Percentiles rank a stretch among this genome's conserved stretches.
Evolutionary conservation across 768 basidiomycete genomes (phyloP).

Genomic region (Boletus subparvulus): DNA sequence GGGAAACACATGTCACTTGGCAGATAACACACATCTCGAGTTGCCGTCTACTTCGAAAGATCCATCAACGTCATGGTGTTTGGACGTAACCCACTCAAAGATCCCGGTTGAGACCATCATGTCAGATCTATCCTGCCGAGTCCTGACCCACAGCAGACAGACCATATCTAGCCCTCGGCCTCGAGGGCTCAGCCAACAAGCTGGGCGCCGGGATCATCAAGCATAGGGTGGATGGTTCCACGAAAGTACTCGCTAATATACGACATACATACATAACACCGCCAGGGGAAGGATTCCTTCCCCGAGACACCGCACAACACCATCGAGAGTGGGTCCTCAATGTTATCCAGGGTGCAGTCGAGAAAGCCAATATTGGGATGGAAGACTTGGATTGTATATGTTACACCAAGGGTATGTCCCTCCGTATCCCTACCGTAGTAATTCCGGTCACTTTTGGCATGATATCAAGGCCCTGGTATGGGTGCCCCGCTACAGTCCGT

Average conservation of each 20-base stretch:
- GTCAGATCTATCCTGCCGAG: conserved; percentile 8
- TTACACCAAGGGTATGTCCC: conserved; percentile 82
- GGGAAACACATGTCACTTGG: background rate
- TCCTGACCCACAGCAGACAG: conserved; percentile 44
- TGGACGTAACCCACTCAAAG: conserved; percentile 27
- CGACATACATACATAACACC: conserved; percentile 99
- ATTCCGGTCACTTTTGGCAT: background rate
- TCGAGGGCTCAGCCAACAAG: conserved; percentile 98
- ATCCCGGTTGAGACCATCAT: conserved; percentile 31
- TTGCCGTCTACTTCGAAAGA: conserved; percentile 19
- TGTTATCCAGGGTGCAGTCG: conserved; percentile 76
- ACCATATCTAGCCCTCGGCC: conserved; percentile 84
- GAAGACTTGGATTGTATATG: conserved; percentile 91
- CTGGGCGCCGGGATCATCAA: conserved; percentile 91
- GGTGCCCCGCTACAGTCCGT: conserved; percentile 96
- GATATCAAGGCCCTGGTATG: conserved; percentile 89
- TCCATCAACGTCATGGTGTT: conserved; percentile 20
- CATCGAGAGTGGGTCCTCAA: conserved; percentile 90
- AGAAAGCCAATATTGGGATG: conserved; percentile 65
- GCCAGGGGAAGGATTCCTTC: conserved; percentile 96
- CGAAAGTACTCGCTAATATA: conserved; percentile 83
- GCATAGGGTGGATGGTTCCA: conserved; percentile 71
- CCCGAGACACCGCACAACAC: conserved; percentile 92
- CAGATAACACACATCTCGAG: conserved; percentile 1
- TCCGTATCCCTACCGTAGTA: background rate